Conservation (phyloP, 371 early-diverging fungal species). For the Rhizomucor miehei region DNA sequence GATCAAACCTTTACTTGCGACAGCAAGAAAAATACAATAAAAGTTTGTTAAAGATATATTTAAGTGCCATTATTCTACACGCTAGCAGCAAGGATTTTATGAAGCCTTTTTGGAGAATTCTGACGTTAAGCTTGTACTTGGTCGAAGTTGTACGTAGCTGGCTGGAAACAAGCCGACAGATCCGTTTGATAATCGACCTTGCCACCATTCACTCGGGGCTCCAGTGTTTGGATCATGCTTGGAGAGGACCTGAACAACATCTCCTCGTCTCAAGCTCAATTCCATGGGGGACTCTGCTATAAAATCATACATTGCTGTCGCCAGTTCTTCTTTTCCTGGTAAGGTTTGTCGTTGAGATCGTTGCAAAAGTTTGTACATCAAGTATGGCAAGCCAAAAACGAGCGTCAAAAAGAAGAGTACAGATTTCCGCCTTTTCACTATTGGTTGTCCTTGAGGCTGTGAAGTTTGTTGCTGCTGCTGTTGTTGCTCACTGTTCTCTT, state of each 20-base stretch:
- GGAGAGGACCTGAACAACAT: slow-evolving; percentile 79
- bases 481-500: slow-evolving; percentile 23
- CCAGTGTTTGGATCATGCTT: slow-evolving; percentile 75
- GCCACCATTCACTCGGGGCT: slow-evolving; percentile 90
- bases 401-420: slow-evolving; percentile 81
- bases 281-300: slow-evolving; percentile 73
- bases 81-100: not conserved
- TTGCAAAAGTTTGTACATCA: slow-evolving; percentile 86
- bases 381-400: slow-evolving; percentile 89
- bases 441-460: too few species aligned
- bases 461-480: not conserved
- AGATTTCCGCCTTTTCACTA: slow-evolving; percentile 51
- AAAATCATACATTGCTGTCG: slow-evolving; percentile 87
- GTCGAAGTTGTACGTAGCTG: slow-evolving; percentile 68
- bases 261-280: slow-evolving; percentile 79
- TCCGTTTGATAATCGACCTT: slow-evolving; percentile 80
- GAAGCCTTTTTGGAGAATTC: not conserved
- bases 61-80: too few species aligned
- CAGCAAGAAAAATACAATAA: too few species aligned
- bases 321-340: slow-evolving; percentile 68
- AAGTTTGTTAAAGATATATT: too few species aligned
- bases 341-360: slow-evolving; percentile 12
- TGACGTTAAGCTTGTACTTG: not conserved
- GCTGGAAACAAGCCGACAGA: slow-evolving; percentile 88
- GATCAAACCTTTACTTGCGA: too few species aligned